A percentile compares a stretch with the other conserved stretches of the same genome.
Evolutionary conservation across 2,329 filamentous ascomycete species (phyloP).

Genomic region (Fonsecaea monophora): DNA sequence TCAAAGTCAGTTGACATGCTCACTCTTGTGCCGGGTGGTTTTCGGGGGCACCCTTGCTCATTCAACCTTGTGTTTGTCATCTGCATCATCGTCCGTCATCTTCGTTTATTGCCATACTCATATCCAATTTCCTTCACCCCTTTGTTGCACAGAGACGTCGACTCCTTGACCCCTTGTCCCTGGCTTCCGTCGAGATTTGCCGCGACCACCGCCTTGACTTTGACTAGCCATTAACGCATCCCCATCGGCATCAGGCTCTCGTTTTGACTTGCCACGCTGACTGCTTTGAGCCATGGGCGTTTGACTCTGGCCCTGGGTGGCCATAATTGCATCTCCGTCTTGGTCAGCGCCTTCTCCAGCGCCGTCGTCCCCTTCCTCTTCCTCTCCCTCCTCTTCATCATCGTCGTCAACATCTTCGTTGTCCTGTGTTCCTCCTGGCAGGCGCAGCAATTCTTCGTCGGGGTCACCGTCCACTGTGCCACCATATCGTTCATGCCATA

Average conservation of each 20-base stretch:
- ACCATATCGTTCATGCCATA: slow-evolving; percentile 46
- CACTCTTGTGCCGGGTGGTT: not conserved
- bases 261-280: slow-evolving; percentile 23
- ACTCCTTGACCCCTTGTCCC: slow-evolving; percentile 19
- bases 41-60: not conserved
- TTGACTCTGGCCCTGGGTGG: slow-evolving; percentile 25
- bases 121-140: slow-evolving; percentile 23
- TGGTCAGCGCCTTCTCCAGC: slow-evolving; percentile 43
- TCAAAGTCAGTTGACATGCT: not conserved
- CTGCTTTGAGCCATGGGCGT: not conserved
- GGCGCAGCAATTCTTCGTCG: slow-evolving; percentile 47
- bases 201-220: slow-evolving; percentile 19
- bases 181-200: slow-evolving; percentile 27
- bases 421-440: slow-evolving; percentile 51
- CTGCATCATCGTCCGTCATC: slow-evolving; percentile 8
- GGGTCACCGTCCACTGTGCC: slow-evolving; percentile 43
- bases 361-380: slow-evolving; percentile 49
- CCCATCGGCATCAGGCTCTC: slow-evolving; percentile 26
- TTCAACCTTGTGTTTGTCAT: slow-evolving; percentile 1
- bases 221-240: slow-evolving; percentile 24
- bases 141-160: slow-evolving; percentile 16
- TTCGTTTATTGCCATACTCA: slow-evolving; percentile 13
- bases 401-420: slow-evolving; percentile 51
- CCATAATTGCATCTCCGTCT: slow-evolving; percentile 39
- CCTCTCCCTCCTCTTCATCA: slow-evolving; percentile 26